Evolutionary conservation across 2,329 filamentous ascomycete species (phyloP).

Genomic region (Trichophyton schoenleinii): DNA sequence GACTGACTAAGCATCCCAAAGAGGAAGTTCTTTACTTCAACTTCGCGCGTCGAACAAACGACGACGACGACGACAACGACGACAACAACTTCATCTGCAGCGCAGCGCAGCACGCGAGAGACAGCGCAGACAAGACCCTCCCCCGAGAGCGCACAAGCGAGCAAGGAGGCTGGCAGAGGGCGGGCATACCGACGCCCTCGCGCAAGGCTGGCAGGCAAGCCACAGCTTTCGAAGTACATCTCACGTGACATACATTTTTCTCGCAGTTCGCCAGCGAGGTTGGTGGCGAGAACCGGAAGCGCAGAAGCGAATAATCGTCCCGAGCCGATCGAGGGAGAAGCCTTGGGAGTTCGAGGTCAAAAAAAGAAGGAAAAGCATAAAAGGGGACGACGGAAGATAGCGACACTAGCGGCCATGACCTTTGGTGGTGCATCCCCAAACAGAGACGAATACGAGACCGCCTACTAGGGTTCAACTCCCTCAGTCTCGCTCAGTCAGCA

Average conservation of each 20-base stretch:
- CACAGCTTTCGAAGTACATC: too few species aligned
- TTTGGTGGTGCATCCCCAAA: not conserved
- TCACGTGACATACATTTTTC: not conserved
- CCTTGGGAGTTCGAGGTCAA: not conserved
- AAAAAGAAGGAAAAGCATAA: not conserved
- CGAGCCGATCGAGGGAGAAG: not conserved
- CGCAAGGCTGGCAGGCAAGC: too few species aligned
- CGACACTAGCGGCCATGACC: not conserved
- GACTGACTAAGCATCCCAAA: not conserved
- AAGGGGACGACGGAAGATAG: not conserved
- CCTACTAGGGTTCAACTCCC: not conserved
- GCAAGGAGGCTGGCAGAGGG: too few species aligned
- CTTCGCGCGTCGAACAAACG: not conserved
- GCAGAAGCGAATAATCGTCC: not conserved
- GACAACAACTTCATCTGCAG: too few species aligned
- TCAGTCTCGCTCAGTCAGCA: not conserved
- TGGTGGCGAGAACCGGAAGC: not conserved
- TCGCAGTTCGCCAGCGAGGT: not conserved
- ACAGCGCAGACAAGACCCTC: too few species aligned
- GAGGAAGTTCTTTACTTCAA: not conserved
- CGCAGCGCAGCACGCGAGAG: too few species aligned
- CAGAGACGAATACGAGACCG: slow-evolving; percentile 2
- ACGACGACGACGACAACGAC: not conserved
- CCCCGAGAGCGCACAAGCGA: too few species aligned
- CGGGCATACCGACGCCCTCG: too few species aligned